These are phyloP conservation scores for Colletotrichum sp. DNA, from an alignment of 2,329 filamentous ascomycete species.

Conservation along the genomic window DNA sequence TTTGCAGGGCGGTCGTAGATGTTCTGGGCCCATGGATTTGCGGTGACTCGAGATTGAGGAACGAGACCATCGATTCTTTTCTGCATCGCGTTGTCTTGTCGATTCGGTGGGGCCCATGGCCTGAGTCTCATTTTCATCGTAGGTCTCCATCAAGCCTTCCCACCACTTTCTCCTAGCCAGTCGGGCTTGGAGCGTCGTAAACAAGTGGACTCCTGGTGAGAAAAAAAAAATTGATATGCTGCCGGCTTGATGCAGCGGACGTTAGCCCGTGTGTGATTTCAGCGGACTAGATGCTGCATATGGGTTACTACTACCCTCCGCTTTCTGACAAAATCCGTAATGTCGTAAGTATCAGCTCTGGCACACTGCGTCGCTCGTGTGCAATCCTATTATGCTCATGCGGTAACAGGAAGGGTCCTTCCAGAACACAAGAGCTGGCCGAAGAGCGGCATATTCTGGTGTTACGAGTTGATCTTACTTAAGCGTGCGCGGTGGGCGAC, in stretches of 20 bases:
- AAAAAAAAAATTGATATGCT: neutral
- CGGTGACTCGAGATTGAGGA: neutral
- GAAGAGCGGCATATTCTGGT: neutral
- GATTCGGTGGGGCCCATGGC: neutral
- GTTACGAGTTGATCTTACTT: neutral
- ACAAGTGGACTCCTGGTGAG: neutral
- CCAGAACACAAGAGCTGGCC: neutral
- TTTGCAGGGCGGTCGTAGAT: neutral
- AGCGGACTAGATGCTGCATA: neutral
- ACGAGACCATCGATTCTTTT: neutral
- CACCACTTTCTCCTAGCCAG: neutral
- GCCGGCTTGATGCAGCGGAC: neutral
- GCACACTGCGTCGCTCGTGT: neutral
- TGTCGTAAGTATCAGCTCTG: neutral
- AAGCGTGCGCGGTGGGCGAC: neutral
- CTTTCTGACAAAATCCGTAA: neutral
- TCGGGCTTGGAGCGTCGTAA: neutral
- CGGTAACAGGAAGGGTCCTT: neutral
- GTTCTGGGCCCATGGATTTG: neutral
- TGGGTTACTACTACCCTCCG: neutral
- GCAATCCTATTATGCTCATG: neutral
- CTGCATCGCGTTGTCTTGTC: neutral
- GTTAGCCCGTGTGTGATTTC: neutral
- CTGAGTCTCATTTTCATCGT: neutral
- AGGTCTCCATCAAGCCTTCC: neutral